These are phyloP conservation scores for Penicilliopsis zonata DNA, from an alignment of 495 filamentous ascomycete species.

Conservation along the genomic window DNA sequence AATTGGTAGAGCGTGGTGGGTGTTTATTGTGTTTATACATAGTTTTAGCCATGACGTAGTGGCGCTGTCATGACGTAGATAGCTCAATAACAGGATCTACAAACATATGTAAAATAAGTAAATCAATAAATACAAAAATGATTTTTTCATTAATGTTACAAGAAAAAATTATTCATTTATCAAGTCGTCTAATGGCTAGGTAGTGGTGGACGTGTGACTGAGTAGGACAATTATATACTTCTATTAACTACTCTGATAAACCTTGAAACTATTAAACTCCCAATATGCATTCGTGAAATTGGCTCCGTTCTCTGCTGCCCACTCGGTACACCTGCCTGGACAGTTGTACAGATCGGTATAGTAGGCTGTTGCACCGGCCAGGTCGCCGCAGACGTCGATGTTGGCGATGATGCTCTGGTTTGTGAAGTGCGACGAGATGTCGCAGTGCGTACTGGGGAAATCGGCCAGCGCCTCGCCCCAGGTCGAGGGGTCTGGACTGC, in stretches of 20 bases:
- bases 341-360: slow-evolving; percentile 30
- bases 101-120: no score
- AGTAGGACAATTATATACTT: slow-evolving; percentile 7
- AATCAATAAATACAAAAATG: no score
- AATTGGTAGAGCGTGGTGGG: no score
- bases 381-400: slow-evolving; percentile 37
- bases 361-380: slow-evolving; percentile 19
- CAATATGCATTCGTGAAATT: slow-evolving; percentile 35
- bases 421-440: slow-evolving; percentile 32
- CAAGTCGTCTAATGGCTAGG: no score
- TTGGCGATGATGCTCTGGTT: slow-evolving; percentile 42
- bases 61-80: no score
- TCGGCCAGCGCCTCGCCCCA: slow-evolving; percentile 38
- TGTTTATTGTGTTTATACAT: no score
- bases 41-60: no score
- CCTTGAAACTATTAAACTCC: slow-evolving; percentile 36
- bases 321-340: slow-evolving; percentile 28
- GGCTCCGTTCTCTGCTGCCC: slow-evolving; percentile 25
- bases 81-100: no score
- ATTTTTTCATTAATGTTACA: no score
- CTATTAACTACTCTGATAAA: slow-evolving; percentile 23
- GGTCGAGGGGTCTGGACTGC: slow-evolving; percentile 29
- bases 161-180: no score
- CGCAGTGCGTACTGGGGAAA: slow-evolving; percentile 38
- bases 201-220: no score